phyloP scores from a whole-genome alignment of 345 rosid genomes.

The Citrus cavaleriei region DNA sequence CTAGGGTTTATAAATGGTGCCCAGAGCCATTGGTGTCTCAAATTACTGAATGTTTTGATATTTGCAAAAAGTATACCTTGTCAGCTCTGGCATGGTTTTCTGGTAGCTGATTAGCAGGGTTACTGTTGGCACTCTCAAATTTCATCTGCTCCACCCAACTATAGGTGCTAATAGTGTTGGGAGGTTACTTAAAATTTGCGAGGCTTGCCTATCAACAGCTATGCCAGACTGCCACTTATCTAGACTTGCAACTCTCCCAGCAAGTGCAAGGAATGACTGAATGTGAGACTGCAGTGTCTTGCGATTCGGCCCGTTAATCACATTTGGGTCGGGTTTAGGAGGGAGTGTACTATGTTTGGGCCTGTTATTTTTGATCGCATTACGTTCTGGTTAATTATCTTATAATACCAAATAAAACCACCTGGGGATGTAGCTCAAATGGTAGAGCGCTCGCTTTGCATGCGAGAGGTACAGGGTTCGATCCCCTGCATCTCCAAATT shows the following conservation, averaged over 20 bases:
- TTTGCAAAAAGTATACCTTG: neutral
- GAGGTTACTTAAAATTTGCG: neutral
- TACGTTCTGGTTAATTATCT: too few relatives aligned
- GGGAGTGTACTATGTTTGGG: neutral
- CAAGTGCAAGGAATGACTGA: too few relatives aligned
- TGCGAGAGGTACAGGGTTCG: constrained; percentile 93
- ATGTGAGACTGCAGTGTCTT: too few relatives aligned
- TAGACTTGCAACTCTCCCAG: too few relatives aligned
- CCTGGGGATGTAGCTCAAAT: constrained; percentile 3
- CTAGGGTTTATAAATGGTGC: neutral
- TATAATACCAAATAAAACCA: too few relatives aligned
- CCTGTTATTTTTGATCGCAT: neutral
- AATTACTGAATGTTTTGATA: neutral
- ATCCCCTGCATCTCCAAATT: constrained; percentile 77
- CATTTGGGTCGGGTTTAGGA: neutral
- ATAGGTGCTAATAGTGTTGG: neutral
- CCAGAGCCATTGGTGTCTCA: neutral
- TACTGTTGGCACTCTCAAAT: neutral
- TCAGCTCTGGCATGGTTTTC: neutral
- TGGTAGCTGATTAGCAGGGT: neutral
- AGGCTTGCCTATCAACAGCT: neutral
- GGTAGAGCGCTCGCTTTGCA: constrained; percentile 88
- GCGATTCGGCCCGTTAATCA: neutral
- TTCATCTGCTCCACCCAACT: neutral
- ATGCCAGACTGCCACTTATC: neutral